Base-by-base conservation (phyloP, 805 yeast genomes). In the Yamadazyma philogaea region DNA sequence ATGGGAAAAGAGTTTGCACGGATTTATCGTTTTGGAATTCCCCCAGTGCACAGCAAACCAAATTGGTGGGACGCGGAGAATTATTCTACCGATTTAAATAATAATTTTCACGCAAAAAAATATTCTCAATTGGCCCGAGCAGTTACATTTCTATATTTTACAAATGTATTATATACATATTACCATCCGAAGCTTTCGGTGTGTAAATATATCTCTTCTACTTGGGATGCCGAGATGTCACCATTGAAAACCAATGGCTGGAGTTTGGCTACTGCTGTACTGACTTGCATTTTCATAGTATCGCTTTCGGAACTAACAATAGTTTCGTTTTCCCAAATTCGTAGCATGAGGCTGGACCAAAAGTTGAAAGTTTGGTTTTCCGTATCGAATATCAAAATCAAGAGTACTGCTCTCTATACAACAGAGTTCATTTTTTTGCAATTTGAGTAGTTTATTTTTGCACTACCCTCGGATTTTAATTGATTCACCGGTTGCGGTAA, bases 171-270 rank as follows among this genome's bases (percentile, higher is more conserved):
- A 5, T 4, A 4, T 7, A 21, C 14, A n/a, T 7, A 26, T 46
- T 51, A 65, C 70, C 70, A 77, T 1, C 78, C 77, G 52, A 74
- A 77, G 27, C 71, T 58, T 51, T 77, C 82, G 0, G 80, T 72
- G 46, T 77, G 80, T 22, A 77, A 53, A 42, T 65, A 75, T 11
- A 76, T 59, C 51, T 77, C 81, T 34, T 68, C 70, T 11, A 72
- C 56, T 1, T 52, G 46, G 27, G 46, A 43, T 28, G 26, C 51
- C 32, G 47, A 44, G 2, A 66, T 56, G 31, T 57, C 59, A 16
- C 53, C 60, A 47, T 59, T 59, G 37, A 64, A 63, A 3, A 66
- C 48, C 30, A 55, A 36, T 2, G 55, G 45, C 49, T 77, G 82
- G 10, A 73, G 42, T 1, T 55, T 17, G 0, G 81, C 70, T 6